These are phyloP conservation scores for Leccinum pseudoinsigne DNA, from an alignment of 1,284 basidiomycete species.

Conservation along the genomic window DNA sequence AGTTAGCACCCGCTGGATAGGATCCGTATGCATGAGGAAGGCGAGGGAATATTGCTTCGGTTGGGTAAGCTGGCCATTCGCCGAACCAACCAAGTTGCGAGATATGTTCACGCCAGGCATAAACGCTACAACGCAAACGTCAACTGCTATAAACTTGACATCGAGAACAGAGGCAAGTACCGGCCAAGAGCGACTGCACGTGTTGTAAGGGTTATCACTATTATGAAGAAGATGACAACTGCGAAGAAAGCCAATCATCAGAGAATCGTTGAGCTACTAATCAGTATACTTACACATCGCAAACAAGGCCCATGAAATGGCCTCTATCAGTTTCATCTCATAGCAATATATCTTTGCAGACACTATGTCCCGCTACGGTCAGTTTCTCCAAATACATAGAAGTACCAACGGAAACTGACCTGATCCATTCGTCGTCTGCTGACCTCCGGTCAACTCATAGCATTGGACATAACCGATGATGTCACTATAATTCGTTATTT, in stretches of 20 bases:
- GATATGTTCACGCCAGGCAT: conserved; percentile 51
- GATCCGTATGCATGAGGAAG: conserved; percentile 22
- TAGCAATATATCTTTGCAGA: conserved; percentile 61
- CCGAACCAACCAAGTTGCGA: conserved; percentile 54
- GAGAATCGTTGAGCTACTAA: conserved; percentile 37
- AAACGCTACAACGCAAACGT: conserved; percentile 24
- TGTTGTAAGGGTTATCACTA: conserved; percentile 44
- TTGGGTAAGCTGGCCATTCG: conserved; percentile 44
- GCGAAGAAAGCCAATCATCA: conserved; percentile 32
- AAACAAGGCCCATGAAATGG: conserved; percentile 77
- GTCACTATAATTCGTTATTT: conserved; percentile 47
- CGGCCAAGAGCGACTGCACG: conserved; percentile 45
- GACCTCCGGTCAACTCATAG: conserved; percentile 47
- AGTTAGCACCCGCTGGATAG: conserved; percentile 23
- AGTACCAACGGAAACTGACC: conserved; percentile 40
- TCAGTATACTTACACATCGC: conserved; percentile 49
- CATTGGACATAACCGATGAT: conserved; percentile 68
- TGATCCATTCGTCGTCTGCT: conserved; percentile 52
- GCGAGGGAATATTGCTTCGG: conserved; percentile 25
- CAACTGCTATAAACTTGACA: background rate
- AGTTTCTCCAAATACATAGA: conserved; percentile 1
- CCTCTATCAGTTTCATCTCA: conserved; percentile 75
- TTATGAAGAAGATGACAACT: conserved; percentile 47
- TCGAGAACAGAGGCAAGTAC: conserved; percentile 12
- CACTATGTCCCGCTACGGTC: conserved; percentile 40